Evolutionary conservation across 495 filamentous ascomycete genomes (phyloP).

Genomic region (Aspergillus incahuasiensis): DNA sequence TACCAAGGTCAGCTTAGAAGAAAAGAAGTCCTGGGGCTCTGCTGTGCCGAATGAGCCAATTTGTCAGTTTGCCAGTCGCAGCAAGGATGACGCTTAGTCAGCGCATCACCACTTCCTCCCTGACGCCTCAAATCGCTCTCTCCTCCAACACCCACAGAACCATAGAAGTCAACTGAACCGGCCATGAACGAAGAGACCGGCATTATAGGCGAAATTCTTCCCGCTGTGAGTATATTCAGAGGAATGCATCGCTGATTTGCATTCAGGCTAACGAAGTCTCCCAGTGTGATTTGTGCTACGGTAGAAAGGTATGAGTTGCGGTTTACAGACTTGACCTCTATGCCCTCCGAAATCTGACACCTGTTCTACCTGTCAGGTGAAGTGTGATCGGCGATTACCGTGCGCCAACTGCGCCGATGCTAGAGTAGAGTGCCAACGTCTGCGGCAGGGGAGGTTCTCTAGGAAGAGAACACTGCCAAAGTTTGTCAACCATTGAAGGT

Average conservation of each 20-base stretch:
- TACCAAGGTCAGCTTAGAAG: too few relatives aligned
- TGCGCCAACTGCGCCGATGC: slow-evolving; percentile 28
- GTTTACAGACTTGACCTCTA: neutral
- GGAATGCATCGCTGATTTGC: too few relatives aligned
- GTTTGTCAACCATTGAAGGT: neutral
- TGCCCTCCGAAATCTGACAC: neutral
- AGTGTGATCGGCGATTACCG: slow-evolving; percentile 20
- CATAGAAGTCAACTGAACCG: too few relatives aligned
- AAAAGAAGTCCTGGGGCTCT: too few relatives aligned
- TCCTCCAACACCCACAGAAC: too few relatives aligned
- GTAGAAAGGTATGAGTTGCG: slow-evolving; percentile 18
- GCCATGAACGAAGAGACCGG: neutral
- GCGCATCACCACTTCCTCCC: too few relatives aligned
- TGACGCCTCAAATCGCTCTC: too few relatives aligned
- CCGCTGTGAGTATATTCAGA: neutral
- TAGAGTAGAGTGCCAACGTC: slow-evolving; percentile 20
- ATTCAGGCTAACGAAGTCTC: neutral
- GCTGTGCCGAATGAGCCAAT: too few relatives aligned
- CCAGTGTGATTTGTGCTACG: slow-evolving; percentile 27
- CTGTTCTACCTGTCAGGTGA: slow-evolving; percentile 14
- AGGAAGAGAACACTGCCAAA: slow-evolving; percentile 1
- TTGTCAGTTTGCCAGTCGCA: too few relatives aligned
- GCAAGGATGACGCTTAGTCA: too few relatives aligned
- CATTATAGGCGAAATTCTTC: neutral
- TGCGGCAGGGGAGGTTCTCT: slow-evolving; percentile 12